Base-by-base conservation (phyloP, 257 asterid genomes). In the Cordia subcordata region DNA sequence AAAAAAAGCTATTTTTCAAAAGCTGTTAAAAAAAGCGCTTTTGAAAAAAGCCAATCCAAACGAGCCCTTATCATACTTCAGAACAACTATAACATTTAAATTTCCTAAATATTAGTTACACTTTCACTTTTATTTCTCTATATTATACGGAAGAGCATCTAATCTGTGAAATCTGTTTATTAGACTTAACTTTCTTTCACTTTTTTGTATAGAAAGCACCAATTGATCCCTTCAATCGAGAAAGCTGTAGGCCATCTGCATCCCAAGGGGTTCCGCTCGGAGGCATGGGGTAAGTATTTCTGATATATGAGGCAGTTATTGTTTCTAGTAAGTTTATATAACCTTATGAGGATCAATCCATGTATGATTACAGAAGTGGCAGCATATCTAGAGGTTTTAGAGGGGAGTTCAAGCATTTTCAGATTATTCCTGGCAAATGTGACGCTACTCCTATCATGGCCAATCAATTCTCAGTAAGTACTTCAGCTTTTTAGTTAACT, bases 321-420 rank as follows among this genome's bases (percentile, higher is more conserved):
- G n/a, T 11, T 40, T 57, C 18, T 18, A 11, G 2, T 20, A n/a
- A 22, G 14, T 1, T 8, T 39, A 50, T 20, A 12, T 54, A 46
- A 21, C 16, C 40, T 54, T 19, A 38, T 52, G 56, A 64, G 35
- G 46, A 55, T 63, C 20, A 18, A 13, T 67, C 32, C 65, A 52
- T 74, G 55, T 72, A 42, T 68, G 35, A 49, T 72, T 57, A 63
- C 95, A 93, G 99, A 77, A 93, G 99, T 68, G 99, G 99, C 69
- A 93, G 97, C 85, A 89, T 93, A 74, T 86, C 97, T 6, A 82
- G 99, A 82, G 99, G 97, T 66, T 93, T 93, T 77, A 81, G 99
- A 68, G 99, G 99, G 62, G 99, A 93, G 69, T 93, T 93, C 73
- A 79, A 79, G 77, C 92, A 83, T 64, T 93, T 93, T 67, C 99